Conservation (phyloP, 2,329 filamentous ascomycete genomes). For the Dothistroma septosporum region DNA sequence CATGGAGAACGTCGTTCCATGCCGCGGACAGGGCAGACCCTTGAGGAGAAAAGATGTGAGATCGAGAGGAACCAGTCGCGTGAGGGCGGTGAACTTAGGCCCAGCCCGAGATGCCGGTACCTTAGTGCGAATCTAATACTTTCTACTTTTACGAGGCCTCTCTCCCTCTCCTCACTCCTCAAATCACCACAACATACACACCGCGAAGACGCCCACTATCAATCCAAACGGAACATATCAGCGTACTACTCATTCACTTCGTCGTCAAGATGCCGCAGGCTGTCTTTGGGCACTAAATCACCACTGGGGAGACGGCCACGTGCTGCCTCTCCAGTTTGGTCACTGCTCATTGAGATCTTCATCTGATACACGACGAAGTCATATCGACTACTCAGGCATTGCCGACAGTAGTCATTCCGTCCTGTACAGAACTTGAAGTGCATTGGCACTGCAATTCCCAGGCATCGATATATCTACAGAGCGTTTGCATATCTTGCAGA, state of each 20-base stretch:
- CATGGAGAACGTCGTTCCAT: no score
- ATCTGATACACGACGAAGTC: conserved; percentile 26
- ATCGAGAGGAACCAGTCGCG: no score
- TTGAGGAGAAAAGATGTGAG: no score
- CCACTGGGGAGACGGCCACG: conserved; percentile 32
- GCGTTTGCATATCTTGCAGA: conserved; percentile 18
- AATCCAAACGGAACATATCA: conserved; percentile 10
- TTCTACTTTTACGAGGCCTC: background rate
- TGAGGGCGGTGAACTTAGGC: no score
- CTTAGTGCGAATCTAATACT: background rate
- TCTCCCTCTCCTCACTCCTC: conserved; percentile 6
- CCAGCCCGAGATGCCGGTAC: no score
- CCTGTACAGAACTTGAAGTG: conserved; percentile 7
- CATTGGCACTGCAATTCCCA: conserved; percentile 6
- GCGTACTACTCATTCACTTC: conserved; percentile 26
- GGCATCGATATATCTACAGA: conserved; percentile 15
- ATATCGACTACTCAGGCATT: conserved; percentile 20
- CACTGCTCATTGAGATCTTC: conserved; percentile 33
- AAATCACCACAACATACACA: conserved; percentile 3
- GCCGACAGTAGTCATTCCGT: conserved; percentile 20
- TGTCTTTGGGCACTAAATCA: conserved; percentile 35
- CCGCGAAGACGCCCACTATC: conserved; percentile 24
- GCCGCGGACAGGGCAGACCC: no score
- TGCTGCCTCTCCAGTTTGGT: conserved; percentile 31
- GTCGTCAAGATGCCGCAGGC: conserved; percentile 36